Base-by-base conservation (phyloP, 1,284 basidiomycete species). In the Puccinia hordei region DNA sequence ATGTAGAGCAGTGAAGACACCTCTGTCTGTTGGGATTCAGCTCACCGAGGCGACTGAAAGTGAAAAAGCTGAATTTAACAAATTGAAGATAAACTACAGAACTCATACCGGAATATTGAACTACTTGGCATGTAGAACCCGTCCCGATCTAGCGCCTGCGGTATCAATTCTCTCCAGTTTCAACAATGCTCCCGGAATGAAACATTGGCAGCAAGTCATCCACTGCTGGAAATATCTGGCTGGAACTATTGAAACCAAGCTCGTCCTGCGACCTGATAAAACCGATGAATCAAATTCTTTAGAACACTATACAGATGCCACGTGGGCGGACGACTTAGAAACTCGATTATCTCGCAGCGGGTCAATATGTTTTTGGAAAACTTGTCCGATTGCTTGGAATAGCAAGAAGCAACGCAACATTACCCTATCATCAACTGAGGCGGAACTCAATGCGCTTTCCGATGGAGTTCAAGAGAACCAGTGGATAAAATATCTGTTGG, bases 41-140 rank as follows among this genome's bases (percentile, higher is more conserved):
- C 38, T 66, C 1, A 41, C 24, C 2, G 38, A 66, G 5, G 24
- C 30, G 41, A 22, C 19, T 9, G 33, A 51, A 33, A 53, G 53
- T 30, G 24, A 71, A 46, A 49, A n/a, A n/a, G n/a, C n/a, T n/a
- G n/a, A n/a, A n/a, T n/a, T n/a, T n/a, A n/a, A n/a, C n/a, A n/a
- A 41, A n/a, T 10, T 71, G 12, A 71, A 71, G 6, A 53, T 71
- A 9, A 71, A 71, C 24, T 71, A 71, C 41, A 15, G 68, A 17
- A 49, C 44, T 22, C 17, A 30, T 41, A 71, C 24, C 9, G 41
- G 68, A 8, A 27, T 53, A 2, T 41, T 71, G 1, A 71, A 71
- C 41, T 71, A 49, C 27, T 27, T 71, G 3, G 15, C 49, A 4
- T 30, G 49, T 8, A 24, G 68, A 10, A 71, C 68, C 4, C 41